phyloP scores from a whole-genome alignment of 768 basidiomycete species.

The Collybia sordida region DNA sequence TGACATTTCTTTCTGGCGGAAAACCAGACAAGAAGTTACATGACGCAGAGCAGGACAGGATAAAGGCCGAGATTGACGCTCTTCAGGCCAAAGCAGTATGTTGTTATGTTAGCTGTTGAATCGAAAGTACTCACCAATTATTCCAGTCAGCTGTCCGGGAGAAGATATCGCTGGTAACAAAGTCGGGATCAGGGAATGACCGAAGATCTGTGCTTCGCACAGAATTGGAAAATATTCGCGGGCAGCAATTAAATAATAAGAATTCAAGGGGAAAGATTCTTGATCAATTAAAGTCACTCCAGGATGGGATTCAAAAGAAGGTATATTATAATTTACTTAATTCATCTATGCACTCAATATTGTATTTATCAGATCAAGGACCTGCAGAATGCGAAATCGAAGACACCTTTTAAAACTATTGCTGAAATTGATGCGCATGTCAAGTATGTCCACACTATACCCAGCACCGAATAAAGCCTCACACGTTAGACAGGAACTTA shows the following conservation, averaged over 20 bases:
- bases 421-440: slow-evolving; percentile 87
- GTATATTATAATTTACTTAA: slow-evolving; percentile 33
- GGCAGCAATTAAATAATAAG: slow-evolving; percentile 79
- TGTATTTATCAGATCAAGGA: slow-evolving; percentile 67
- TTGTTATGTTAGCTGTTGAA: slow-evolving; percentile 15
- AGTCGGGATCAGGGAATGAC: slow-evolving; percentile 67
- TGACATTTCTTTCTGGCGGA: slow-evolving; percentile 38
- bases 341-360: slow-evolving; percentile 1
- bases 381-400: slow-evolving; percentile 76
- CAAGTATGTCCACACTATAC: slow-evolving; percentile 50
- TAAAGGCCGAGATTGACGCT: slow-evolving; percentile 82
- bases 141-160: slow-evolving; percentile 67
- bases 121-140: slow-evolving; percentile 9
- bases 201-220: slow-evolving; percentile 67
- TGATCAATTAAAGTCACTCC: slow-evolving; percentile 76
- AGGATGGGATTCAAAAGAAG: slow-evolving; percentile 83
- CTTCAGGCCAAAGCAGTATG: slow-evolving; percentile 80
- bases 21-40: slow-evolving; percentile 86
- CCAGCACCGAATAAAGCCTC: background rate
- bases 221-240: slow-evolving; percentile 79
- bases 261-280: slow-evolving; percentile 62
- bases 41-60: slow-evolving; percentile 80
- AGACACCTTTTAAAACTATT: slow-evolving; percentile 76
- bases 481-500: slow-evolving; percentile 52
- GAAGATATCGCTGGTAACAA: slow-evolving; percentile 67